Percentiles rank a stretch among this genome's conserved stretches.
Evolutionary conservation across 768 basidiomycete species (phyloP).

Genomic region (Termitomyces sp.): DNA sequence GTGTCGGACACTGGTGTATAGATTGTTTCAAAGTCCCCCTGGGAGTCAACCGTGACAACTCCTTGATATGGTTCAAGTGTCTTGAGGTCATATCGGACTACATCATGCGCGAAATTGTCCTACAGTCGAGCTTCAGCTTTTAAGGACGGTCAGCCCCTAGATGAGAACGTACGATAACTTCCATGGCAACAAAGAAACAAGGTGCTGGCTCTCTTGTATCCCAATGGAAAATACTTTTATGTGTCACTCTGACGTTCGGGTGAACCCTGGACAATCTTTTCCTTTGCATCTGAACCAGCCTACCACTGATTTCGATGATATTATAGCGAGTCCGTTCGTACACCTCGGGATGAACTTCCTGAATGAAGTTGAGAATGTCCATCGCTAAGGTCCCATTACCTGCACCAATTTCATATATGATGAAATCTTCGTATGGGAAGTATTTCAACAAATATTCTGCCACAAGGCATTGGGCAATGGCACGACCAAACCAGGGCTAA

Average conservation of each 20-base stretch:
- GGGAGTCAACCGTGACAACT: slow-evolving; percentile 69
- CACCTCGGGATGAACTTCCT: slow-evolving; percentile 79
- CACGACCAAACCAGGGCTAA: slow-evolving; percentile 95
- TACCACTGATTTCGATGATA: slow-evolving; percentile 91
- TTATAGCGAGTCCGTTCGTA: slow-evolving; percentile 91
- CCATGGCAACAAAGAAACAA: slow-evolving; percentile 92
- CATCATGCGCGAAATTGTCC: slow-evolving; percentile 98
- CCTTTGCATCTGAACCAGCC: slow-evolving; percentile 70
- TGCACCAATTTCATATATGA: slow-evolving; percentile 96
- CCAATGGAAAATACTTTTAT: slow-evolving; percentile 89
- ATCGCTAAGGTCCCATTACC: slow-evolving; percentile 94
- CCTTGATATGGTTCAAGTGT: slow-evolving; percentile 84
- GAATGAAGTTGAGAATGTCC: slow-evolving; percentile 82
- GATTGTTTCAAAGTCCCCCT: slow-evolving; percentile 80
- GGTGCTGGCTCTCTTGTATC: slow-evolving; percentile 68
- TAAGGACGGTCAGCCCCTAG: not conserved
- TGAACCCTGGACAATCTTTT: slow-evolving; percentile 60
- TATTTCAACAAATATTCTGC: slow-evolving; percentile 92
- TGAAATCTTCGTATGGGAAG: slow-evolving; percentile 94
- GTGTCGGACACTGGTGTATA: slow-evolving; percentile 87
- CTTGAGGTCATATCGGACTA: slow-evolving; percentile 83
- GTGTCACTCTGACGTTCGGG: slow-evolving; percentile 63
- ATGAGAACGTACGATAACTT: slow-evolving; percentile 75
- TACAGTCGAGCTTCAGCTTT: slow-evolving; percentile 21
- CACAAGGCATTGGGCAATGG: slow-evolving; percentile 84